phyloP scores from a whole-genome alignment of 176 grass and related monocot species.

The sorghum (Sorghum bicolor) region Sorghum_bicolor_NCBIv3 NC_012876.2:63694501-63695000 shows the following conservation, averaged over 20 bases:
- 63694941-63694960: not conserved
- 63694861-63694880: not conserved
- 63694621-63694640: not conserved
- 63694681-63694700: not conserved
- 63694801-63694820: not conserved
- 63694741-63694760: not conserved
- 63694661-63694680: not conserved
- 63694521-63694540: too few species aligned
- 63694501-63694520: too few species aligned
- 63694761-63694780: too few species aligned
- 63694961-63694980: not conserved
- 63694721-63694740: not conserved
- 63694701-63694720: not conserved
- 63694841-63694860: not conserved
- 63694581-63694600: too few species aligned
- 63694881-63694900: not conserved
- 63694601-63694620: not conserved
- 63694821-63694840: not conserved
- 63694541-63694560: too few species aligned
- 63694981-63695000: not conserved
- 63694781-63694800: not conserved
- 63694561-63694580: too few species aligned
- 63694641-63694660: not conserved
- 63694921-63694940: not conserved
- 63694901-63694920: not conserved